Percentiles rank a stretch among this genome's conserved stretches.
phyloP scores from a whole-genome alignment of 495 filamentous ascomycete species.

The Tuber melanosporum region DNA sequence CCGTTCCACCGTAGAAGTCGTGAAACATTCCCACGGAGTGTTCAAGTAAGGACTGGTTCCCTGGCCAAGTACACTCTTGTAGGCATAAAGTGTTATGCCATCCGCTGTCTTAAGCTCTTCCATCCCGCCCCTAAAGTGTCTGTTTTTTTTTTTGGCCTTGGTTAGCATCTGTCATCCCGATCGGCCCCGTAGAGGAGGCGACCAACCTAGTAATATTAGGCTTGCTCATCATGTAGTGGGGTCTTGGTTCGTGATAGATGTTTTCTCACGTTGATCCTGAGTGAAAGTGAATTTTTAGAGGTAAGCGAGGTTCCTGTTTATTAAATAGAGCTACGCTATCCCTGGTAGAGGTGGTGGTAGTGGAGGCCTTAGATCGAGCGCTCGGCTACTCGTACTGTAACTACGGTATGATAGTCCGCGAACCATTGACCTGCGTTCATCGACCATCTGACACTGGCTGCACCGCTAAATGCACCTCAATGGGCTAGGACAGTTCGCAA shows the following conservation, averaged over 20 bases:
- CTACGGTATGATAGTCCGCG: too few species aligned
- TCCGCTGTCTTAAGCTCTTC: neutral
- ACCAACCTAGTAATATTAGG: neutral
- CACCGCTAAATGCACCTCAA: too few species aligned
- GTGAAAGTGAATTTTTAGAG: neutral
- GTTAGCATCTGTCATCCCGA: neutral
- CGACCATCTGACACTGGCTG: too few species aligned
- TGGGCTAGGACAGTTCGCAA: too few species aligned
- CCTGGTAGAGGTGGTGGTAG: neutral
- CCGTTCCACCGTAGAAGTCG: slow-evolving; percentile 57
- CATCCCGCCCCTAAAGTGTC: neutral
- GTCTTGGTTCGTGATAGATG: neutral
- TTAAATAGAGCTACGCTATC: too few species aligned
- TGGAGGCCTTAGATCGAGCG: neutral
- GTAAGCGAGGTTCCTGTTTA: neutral
- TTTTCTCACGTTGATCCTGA: neutral
- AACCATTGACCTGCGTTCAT: too few species aligned
- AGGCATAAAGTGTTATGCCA: neutral
- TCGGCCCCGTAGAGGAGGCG: neutral
- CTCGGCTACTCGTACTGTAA: too few species aligned
- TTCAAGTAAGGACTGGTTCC: neutral
- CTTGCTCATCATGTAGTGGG: neutral
- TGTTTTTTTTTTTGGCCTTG: neutral
- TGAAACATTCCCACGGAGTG: neutral
- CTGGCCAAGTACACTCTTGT: neutral